phyloP scores from a whole-genome alignment of 2,329 filamentous ascomycete species.

The Helminthosporium solani region DNA sequence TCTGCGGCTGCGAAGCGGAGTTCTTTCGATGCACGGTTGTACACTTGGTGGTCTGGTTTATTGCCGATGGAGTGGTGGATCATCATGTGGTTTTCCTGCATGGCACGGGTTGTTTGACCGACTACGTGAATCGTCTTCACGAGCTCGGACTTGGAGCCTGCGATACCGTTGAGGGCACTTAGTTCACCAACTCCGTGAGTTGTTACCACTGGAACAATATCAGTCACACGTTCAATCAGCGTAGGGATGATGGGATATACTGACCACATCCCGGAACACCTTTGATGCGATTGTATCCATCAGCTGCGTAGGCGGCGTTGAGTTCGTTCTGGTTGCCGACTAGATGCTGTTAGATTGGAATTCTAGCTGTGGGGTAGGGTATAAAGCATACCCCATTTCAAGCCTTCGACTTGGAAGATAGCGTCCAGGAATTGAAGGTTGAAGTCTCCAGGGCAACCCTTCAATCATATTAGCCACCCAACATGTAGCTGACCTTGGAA shows the following conservation, averaged over 20 bases:
- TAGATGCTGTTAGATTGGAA: conserved; percentile 6
- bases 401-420: conserved; percentile 42
- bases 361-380: not conserved
- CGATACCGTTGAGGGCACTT: conserved; percentile 48
- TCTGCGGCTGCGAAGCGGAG: conserved; percentile 45
- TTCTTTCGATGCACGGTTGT: conserved; percentile 42
- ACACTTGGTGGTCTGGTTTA: conserved; percentile 46
- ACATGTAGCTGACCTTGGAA: not conserved
- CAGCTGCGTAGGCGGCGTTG: conserved; percentile 59
- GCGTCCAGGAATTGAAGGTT: conserved; percentile 49
- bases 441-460: conserved; percentile 49
- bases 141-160: conserved; percentile 46
- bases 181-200: conserved; percentile 62
- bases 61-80: conserved; percentile 49
- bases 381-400: conserved; percentile 37
- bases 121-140: conserved; percentile 51
- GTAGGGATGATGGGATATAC: not conserved
- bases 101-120: conserved; percentile 45
- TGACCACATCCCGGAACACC: conserved; percentile 46
- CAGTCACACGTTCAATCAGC: not conserved
- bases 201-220: conserved; percentile 50
- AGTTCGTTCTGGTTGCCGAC: conserved; percentile 61
- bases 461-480: not conserved
- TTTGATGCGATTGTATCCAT: conserved; percentile 59
- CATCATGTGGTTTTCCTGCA: conserved; percentile 48